These are phyloP conservation scores for Colletotrichum sansevieriae DNA, from an alignment of 2,329 filamentous ascomycete genomes.

Conservation along the genomic window DNA sequence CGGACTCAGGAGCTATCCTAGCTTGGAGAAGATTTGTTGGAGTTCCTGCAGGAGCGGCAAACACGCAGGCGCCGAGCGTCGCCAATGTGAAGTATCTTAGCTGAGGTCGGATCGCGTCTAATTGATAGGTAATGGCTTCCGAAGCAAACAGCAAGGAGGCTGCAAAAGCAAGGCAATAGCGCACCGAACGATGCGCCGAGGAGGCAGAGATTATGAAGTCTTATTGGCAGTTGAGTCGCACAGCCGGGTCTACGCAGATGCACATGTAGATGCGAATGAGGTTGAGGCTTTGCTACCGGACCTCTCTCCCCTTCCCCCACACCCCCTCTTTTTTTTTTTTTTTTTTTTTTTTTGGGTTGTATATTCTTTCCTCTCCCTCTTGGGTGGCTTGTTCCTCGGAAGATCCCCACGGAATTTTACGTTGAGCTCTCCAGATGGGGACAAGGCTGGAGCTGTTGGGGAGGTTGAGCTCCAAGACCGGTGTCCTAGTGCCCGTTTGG, in stretches of 20 bases:
- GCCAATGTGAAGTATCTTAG: conserved; percentile 11
- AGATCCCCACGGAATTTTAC: conserved; percentile 43
- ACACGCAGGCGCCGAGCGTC: conserved; percentile 19
- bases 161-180: conserved; percentile 16
- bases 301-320: background rate
- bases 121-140: background rate
- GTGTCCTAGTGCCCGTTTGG: conserved; percentile 31
- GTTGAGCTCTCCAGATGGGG: conserved; percentile 42
- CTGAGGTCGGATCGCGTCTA: conserved; percentile 5
- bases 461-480: conserved; percentile 40
- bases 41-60: conserved; percentile 27
- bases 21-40: conserved; percentile 11
- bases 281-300: conserved; percentile 6
- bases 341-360: no score
- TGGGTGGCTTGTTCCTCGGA: conserved; percentile 25
- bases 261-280: conserved; percentile 1
- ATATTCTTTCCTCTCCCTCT: background rate
- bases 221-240: conserved; percentile 5
- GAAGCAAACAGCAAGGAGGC: background rate
- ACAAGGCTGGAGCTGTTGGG: conserved; percentile 41
- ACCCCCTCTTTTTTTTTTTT: no score
- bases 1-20: conserved; percentile 19
- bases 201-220: background rate
- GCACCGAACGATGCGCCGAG: conserved; percentile 13
- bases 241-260: background rate